Evolutionary conservation across 352 stramenopile genomes (phyloP), one percentile per base, ranked within the genome.

Genomic region (Globisporangium yorkense): DNA sequence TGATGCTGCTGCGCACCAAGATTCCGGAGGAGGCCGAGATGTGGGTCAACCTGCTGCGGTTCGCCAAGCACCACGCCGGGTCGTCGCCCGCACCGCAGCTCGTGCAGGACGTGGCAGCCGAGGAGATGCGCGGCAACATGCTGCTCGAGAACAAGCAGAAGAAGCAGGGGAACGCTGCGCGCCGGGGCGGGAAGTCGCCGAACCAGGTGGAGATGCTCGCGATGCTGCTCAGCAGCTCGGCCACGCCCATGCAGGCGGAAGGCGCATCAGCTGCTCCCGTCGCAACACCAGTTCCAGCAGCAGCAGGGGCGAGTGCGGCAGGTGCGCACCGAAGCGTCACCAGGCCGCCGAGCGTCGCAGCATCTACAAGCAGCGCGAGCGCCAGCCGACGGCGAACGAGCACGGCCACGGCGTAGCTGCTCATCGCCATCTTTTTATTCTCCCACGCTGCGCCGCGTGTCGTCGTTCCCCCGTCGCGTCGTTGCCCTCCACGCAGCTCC

Each of bases 11-110:
- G 57, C 80, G 83, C 29, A 72, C 79, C 13, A 91, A 87, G 53
- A 57, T 45, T 13, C 46, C 69, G 0, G 68, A 87, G 29, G 80
- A 91, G 45, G 70, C 77, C 24, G 77, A 84, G 47, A 58, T 89
- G 39, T 93, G 83, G 83, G 67, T 89, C n/a, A 87, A 86, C 29
- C 51, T 93, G 61, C 61, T 93, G 37, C 72, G 81, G 51, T 85
- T 87, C 33, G 71, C 79, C 20, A 79, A 83, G 61, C 74, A 80
- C 39, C 63, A 84, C 29, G 72, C 75, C 27, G 57, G 62, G 31
- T 45, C 53, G 1, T 60, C 65, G 9, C 65, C 70, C 24, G 21
- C 24, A 20, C 18, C 64, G 35, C 56, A 51, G 41, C 54, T 70
- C 5, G 71, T 64, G 24, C 40, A 63, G 21, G 53, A 65, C 27